A percentile compares a stretch with the other conserved stretches of the same genome.
These are phyloP conservation scores for rapeseed (Brassica napus) DNA, from an alignment of 345 rosid genomes.

Conservation along the genomic window Da-Ae NC_063438.1:4567001-4567500, in stretches of 20 bases:
- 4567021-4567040: constrained; percentile 13
- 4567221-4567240: neutral
- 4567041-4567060: constrained; percentile 25
- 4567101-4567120: constrained; percentile 6
- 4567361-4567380: too few species aligned
- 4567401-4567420: too few species aligned
- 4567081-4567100: constrained; percentile 16
- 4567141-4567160: neutral
- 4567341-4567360: too few species aligned
- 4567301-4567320: too few species aligned
- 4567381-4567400: too few species aligned
- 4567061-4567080: constrained; percentile 2
- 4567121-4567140: constrained; percentile 17
- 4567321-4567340: too few species aligned
- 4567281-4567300: neutral
- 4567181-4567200: neutral
- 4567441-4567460: too few species aligned
- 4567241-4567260: constrained; percentile 9
- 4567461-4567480: too few species aligned
- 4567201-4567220: constrained; percentile 2
- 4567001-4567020: constrained; percentile 7
- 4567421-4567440: too few species aligned
- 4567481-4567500: too few species aligned
- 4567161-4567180: constrained; percentile 9
- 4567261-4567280: constrained; percentile 20